Evolutionary conservation across 805 yeast genomes (phyloP), one percentile per base, ranked within the genome.

Genomic region (Saccharomycopsis fibuligera): DNA sequence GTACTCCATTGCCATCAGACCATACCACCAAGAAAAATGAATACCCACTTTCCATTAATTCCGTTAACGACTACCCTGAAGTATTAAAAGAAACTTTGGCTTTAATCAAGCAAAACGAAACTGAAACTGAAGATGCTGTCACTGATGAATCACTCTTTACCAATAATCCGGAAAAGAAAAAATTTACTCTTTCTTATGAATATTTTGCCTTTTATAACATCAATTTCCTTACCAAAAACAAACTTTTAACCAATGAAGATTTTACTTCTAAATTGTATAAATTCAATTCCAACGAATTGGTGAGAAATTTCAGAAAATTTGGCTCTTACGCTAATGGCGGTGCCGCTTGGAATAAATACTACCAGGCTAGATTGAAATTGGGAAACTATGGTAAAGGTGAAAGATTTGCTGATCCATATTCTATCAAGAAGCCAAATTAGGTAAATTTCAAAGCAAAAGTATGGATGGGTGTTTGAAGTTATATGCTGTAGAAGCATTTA

Each of bases 301-400:
- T 83, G 58, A 83, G 78, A 62, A 73, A 77, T 53, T 83, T 76
- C 64, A 79, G 91, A 70, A 73, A 75, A 55, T 80, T 62, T 56
- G 93, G 95, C 36, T 76, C 85, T 25, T 43, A 25, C 38, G 41
- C 24, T 5, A 12, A 35, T 23, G 17, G 9, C 17, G 48, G 37
- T 12, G 31, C 31, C 12, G 31, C 16, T 3, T 50, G 54, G 54
- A 42, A 35, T 3, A 27, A 23, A 30, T 50, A 24, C 41, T 43
- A 41, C 24, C 46, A 25, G 5, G 12, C 35, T 4, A 46, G 48
- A 42, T 6, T 31, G 21, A 25, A 17, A 14, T 41, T 49, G 22
- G 50, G 50, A 14, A 40, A 46, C 29, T 46, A 19, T 30, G 50
- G 42, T 30, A 44, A 47, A 33, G 37, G 37, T 17, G 37, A 33